Evolutionary conservation across 192 early-diverging fungal species (phyloP).

Genomic region (Radiomyces spectabilis): DNA sequence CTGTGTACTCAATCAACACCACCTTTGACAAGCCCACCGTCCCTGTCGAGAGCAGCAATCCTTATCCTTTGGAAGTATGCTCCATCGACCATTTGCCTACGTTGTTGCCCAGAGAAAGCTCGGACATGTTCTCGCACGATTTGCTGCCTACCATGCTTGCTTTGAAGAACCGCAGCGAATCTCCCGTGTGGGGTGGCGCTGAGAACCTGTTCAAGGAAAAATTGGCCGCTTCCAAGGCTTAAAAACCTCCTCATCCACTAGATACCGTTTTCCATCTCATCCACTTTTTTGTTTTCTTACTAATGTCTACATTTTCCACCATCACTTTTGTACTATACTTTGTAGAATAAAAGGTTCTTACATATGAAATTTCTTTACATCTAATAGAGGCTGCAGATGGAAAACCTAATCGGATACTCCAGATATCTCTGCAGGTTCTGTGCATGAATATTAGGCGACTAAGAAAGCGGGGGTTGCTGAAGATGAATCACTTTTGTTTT

Average conservation of each 20-base stretch:
- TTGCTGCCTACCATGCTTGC: constrained; percentile 78
- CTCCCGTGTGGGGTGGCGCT: constrained; percentile 76
- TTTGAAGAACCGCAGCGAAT: constrained; percentile 53
- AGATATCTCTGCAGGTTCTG: no score
- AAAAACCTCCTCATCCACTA: background rate
- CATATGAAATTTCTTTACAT: no score
- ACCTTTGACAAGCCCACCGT: constrained; percentile 92
- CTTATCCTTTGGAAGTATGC: constrained; percentile 76
- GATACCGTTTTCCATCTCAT: background rate
- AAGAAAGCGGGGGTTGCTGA: no score
- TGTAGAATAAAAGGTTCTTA: no score
- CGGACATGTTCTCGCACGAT: constrained; percentile 81
- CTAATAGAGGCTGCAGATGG: no score
- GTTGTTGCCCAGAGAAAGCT: constrained; percentile 86
- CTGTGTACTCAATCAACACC: constrained; percentile 86
- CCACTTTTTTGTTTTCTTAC: background rate
- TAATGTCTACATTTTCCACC: background rate
- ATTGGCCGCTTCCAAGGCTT: constrained; percentile 37
- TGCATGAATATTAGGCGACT: no score
- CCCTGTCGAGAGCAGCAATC: constrained; percentile 52
- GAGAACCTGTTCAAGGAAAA: constrained; percentile 82
- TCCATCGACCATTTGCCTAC: constrained; percentile 97
- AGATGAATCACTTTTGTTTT: no score
- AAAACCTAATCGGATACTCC: no score
- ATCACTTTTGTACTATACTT: background rate